Evolutionary conservation across 495 filamentous ascomycete genomes (phyloP).

Genomic region (Annulohypoxylon stygium): DNA sequence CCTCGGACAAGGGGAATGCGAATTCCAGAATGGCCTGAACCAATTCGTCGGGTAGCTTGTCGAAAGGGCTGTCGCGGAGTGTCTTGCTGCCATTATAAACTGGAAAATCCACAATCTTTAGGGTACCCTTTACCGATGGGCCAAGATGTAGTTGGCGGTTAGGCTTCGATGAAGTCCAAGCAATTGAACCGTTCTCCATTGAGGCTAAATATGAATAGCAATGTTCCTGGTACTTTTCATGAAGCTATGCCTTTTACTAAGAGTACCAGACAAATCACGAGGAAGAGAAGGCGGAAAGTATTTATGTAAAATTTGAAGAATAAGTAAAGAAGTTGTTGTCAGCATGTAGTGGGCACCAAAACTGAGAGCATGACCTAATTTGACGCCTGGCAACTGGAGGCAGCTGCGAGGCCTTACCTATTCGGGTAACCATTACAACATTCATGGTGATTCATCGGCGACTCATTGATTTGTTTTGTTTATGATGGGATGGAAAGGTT

Average conservation of each 20-base stretch:
- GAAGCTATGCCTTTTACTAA: neutral
- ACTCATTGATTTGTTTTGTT: neutral
- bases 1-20: neutral
- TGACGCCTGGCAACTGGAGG: neutral
- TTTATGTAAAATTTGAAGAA: neutral
- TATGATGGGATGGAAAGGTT: neutral
- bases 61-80: neutral
- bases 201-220: neutral
- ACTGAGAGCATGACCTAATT: neutral
- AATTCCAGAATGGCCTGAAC: neutral
- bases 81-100: neutral
- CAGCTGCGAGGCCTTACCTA: neutral
- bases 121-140: neutral
- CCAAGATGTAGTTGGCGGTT: neutral
- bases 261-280: neutral
- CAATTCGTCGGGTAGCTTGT: neutral
- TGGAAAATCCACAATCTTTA: neutral
- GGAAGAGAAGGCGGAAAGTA: neutral
- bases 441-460: neutral
- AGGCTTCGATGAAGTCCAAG: neutral
- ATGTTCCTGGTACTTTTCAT: neutral
- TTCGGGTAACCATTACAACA: neutral
- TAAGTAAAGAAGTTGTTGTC: neutral
- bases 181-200: neutral
- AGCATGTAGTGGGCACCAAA: neutral